A percentile compares a stretch with the other conserved stretches of the same genome.
These are phyloP conservation scores for Baudoinia panamericana DNA, from an alignment of 495 filamentous ascomycete species.

Conservation along the genomic window DNA sequence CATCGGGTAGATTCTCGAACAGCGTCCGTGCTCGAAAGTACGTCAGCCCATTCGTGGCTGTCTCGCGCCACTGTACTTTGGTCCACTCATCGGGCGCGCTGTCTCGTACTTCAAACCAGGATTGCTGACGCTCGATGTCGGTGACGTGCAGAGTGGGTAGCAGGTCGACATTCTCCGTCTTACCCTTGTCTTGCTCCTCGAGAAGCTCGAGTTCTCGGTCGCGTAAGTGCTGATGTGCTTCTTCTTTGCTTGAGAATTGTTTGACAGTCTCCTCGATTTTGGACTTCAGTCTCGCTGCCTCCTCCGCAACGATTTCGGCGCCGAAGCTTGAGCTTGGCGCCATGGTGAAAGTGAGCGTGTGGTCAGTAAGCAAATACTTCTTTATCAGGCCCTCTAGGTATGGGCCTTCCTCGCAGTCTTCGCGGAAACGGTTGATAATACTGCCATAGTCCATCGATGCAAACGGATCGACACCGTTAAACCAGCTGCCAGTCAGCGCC, in stretches of 20 bases:
- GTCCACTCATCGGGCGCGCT: constrained; percentile 46
- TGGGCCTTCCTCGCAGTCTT: constrained; percentile 49
- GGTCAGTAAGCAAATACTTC: constrained; percentile 79
- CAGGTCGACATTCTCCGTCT: constrained; percentile 69
- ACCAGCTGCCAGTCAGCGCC: constrained; percentile 78
- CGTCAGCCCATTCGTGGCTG: constrained; percentile 86
- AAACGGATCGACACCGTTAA: constrained; percentile 87
- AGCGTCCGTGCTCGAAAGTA: constrained; percentile 85
- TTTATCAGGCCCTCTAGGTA: constrained; percentile 79
- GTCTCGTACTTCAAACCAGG: constrained; percentile 54
- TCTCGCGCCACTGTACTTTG: constrained; percentile 78
- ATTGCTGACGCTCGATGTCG: constrained; percentile 73
- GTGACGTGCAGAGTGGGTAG: constrained; percentile 74
- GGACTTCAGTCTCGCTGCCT: constrained; percentile 50
- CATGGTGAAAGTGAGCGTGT: constrained; percentile 88
- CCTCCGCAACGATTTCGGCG: constrained; percentile 62
- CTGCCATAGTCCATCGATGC: constrained; percentile 82
- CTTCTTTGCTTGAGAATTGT: constrained; percentile 53
- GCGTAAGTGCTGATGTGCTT: constrained; percentile 55
- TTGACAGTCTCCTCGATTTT: constrained; percentile 59
- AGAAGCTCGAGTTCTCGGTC: constrained; percentile 69
- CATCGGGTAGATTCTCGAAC: constrained; percentile 67
- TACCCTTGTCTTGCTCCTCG: constrained; percentile 67
- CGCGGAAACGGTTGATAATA: constrained; percentile 67
- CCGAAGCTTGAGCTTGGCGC: constrained; percentile 63